Evolutionary conservation across 106 monocot genomes (phyloP), one percentile per base, ranked within the genome.

Genomic region (Allium cepa): DNA sequence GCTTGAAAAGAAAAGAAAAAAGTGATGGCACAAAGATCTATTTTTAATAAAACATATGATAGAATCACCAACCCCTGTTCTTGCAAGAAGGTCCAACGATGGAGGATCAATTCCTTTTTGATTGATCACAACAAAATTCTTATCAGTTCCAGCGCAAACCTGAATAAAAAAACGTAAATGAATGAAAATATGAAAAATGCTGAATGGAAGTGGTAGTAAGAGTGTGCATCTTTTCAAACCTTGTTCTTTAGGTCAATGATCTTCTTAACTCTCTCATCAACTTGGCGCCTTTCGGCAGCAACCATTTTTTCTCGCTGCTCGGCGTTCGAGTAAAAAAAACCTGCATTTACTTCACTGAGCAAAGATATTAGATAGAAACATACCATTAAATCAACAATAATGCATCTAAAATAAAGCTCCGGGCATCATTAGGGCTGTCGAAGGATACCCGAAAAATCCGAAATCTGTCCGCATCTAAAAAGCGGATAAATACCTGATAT

Each of bases 101-200:
- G 96, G 92, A 78, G 96, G 96, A 77, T 97, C 96, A 72, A 97
- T 97, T 11, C 96, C 96, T 77, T 97, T 97, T 69, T 97, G 96
- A 78, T 97, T 97, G 69, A 97, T 97, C 63, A 97, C 86, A 67
- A 97, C 84, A 82, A 97, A 97, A 63, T 87, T 92, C 52, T 79
- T 88, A 67, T 97, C 92, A 80, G 36, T 82, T 45, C 76, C 86
- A 6, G 77, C 49, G 57, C 96, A 97, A 64, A 97, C 82, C 96
- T 97, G 78, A 60, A 77, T 8, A 77, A 7, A 3, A 15, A 7
- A 15, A 28, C 50, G 22, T 0, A 22, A 22, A 22, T 22, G 22
- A 22, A 22, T 22, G 22, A 22, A 22, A 22, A 22, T 22, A 22
- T 22, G 22, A 22, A 22, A 22, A 22, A 22, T 22, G 22, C 22